phyloP scores from a whole-genome alignment of 2,329 filamentous ascomycete genomes.

The Hymenoscyphus fructigenus region DNA sequence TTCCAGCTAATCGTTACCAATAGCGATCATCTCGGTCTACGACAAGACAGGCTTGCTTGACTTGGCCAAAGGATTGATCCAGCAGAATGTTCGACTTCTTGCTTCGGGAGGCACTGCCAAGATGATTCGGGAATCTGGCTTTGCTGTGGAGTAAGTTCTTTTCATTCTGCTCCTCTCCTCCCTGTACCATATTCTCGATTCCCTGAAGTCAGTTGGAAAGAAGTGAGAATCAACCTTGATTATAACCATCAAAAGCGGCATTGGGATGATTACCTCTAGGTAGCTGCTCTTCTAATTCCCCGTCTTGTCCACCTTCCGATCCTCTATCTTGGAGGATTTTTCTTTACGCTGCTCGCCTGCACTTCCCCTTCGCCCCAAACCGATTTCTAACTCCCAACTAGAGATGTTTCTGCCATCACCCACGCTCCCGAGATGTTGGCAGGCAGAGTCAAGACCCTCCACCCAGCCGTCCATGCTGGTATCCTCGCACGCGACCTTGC shows the following conservation, averaged over 20 bases:
- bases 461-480: conserved; percentile 76
- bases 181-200: conserved; percentile 5
- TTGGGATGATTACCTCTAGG: not conserved
- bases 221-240: not conserved
- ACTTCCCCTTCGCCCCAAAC: not conserved
- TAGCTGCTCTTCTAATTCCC: not conserved
- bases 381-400: conserved; percentile 38
- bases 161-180: not conserved
- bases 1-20: conserved; percentile 15
- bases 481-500: conserved; percentile 93
- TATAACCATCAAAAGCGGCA: conserved; percentile 1
- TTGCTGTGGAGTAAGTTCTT: conserved; percentile 82
- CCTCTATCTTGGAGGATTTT: not conserved
- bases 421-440: conserved; percentile 95
- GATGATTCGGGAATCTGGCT: conserved; percentile 94
- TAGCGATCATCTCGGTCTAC: conserved; percentile 94
- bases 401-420: conserved; percentile 96
- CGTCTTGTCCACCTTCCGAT: not conserved
- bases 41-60: conserved; percentile 97
- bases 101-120: conserved; percentile 94
- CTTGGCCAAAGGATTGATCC: conserved; percentile 83
- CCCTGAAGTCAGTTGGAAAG: conserved; percentile 3
- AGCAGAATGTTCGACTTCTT: conserved; percentile 87
- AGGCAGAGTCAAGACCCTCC: conserved; percentile 90
- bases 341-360: not conserved